Base-by-base conservation (phyloP, 192 early-diverging fungal genomes). In the Geranomyces michiganensis region DNA sequence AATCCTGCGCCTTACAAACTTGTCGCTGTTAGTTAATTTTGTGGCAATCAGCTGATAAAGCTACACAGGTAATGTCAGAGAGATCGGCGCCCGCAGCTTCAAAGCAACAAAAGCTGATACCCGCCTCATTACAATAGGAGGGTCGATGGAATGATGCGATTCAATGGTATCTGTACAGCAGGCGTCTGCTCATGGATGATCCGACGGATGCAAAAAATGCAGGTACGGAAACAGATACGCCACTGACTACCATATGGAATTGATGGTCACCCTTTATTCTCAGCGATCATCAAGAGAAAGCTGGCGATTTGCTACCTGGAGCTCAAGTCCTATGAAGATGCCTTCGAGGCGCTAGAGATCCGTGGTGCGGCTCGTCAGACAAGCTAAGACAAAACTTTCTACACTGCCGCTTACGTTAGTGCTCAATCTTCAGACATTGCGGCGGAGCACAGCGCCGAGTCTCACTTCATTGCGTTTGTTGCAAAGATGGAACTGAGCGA, bases 31-130 rank as follows among this genome's bases (percentile, higher is more conserved):
- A 60, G 58, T 29, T 60, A 29, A 60, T 60, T 19, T 70, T 73
- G 44, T 73, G 72, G 72, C 72, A 73, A 44, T 66, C 65, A 13
- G 72, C 62, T 21, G 72, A 73, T 46, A 65, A 44, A 46, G 72
- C 72, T 0, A n/a, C 64, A 7, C 72, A 73, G 65, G 72, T 67
- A 56, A 41, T 7, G 36, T 45, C 5, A 26, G 33, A 26, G 33
- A 45, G 26, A 10, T 21, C 21, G 59, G n/a, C 43, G 36, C 36
- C 10, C 36, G 36, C 36, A 10, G 36, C 36, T 3, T 41, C 5
- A 10, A 41, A 10, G 10, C 3, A 41, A 41, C n/a, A 4, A 22
- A 13, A 3, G 21, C 33, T 53, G 51, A 26, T 26, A 17, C 14
- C 1, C 19, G 4, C 2, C 2, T 62, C 1, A 30, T 1, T 27